phyloP scores from a whole-genome alignment of 257 asterid genomes.

The Solanum chiquidenum region DNA sequence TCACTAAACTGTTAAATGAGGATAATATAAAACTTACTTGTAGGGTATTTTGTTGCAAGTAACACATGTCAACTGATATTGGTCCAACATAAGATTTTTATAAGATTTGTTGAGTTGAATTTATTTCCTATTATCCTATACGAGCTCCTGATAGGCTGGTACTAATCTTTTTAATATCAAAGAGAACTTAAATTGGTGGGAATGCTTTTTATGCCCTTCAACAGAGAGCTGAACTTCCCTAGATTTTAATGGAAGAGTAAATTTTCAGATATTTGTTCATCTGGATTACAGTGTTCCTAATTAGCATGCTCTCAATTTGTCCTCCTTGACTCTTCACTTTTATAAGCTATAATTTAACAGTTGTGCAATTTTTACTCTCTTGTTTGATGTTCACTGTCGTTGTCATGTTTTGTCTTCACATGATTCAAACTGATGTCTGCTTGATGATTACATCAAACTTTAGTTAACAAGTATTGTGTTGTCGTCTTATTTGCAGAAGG shows the following conservation, averaged over 20 bases:
- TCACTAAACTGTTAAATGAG: not conserved
- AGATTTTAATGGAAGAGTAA: not conserved
- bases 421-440: not conserved
- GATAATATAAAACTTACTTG: not conserved
- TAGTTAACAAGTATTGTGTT: not conserved
- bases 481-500: conserved; percentile 30
- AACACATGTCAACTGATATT: not conserved
- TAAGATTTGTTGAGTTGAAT: not conserved
- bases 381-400: not conserved
- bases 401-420: not conserved
- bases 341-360: not conserved
- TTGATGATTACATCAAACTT: not conserved
- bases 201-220: not conserved
- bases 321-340: not conserved
- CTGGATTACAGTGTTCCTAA: not conserved
- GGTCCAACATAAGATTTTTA: not conserved
- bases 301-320: not conserved
- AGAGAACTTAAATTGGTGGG: not conserved
- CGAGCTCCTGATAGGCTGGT: not conserved
- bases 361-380: not conserved
- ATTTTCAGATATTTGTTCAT: not conserved
- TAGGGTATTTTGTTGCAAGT: not conserved
- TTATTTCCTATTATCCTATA: not conserved
- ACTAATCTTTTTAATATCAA: not conserved
- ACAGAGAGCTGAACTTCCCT: not conserved